Evolutionary conservation across 2,329 filamentous ascomycete species (phyloP).

Genomic region (Fusarium sp.): DNA sequence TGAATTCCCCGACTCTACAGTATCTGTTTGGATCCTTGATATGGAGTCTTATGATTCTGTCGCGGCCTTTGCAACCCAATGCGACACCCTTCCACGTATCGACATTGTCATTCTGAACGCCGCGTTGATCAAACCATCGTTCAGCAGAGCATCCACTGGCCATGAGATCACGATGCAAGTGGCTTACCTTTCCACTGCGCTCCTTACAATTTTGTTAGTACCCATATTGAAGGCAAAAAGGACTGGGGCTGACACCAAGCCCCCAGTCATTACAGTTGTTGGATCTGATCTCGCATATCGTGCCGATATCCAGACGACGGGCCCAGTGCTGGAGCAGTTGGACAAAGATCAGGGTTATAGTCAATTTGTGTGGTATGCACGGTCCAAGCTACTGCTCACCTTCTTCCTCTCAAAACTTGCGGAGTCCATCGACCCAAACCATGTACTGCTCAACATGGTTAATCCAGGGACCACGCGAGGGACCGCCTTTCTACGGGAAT

Average conservation of each 20-base stretch:
- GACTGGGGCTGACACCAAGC: fast-evolving
- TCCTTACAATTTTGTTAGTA: not conserved
- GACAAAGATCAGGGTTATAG: not conserved
- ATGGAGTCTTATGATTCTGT: not conserved
- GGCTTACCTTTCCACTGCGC: not conserved
- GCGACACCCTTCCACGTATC: not conserved
- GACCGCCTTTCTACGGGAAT: not conserved
- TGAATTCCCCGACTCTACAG: not conserved
- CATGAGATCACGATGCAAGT: not conserved
- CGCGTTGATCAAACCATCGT: not conserved
- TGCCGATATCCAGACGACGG: not conserved
- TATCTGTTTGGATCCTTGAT: not conserved
- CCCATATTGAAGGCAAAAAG: not conserved
- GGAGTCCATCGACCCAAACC: not conserved
- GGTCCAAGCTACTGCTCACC: not conserved
- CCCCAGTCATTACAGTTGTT: not conserved
- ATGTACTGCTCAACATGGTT: not conserved
- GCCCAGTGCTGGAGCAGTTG: not conserved
- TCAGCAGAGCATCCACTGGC: not conserved
- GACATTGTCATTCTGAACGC: not conserved
- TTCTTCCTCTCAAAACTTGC: not conserved
- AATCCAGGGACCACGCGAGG: not conserved
- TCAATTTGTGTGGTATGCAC: not conserved
- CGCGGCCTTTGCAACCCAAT: not conserved
- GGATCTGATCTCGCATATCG: not conserved